phyloP scores from a whole-genome alignment of 495 filamentous ascomycete genomes.

The Aspergillus hancockii region DNA sequence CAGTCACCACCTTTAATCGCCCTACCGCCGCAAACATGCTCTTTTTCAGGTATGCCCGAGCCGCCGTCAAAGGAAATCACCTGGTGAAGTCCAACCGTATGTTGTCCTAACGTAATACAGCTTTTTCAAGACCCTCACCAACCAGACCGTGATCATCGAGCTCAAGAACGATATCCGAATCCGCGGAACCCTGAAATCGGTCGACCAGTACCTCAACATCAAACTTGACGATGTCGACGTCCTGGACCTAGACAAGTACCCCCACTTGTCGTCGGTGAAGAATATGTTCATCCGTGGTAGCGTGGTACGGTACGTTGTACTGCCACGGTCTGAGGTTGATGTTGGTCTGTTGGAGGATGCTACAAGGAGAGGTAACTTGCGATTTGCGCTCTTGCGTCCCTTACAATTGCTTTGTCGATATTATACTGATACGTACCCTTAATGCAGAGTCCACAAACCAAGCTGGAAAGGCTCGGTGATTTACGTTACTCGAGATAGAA shows the following conservation, averaged over 20 bases:
- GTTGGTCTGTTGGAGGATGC: slow-evolving; percentile 92
- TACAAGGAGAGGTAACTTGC: slow-evolving; percentile 76
- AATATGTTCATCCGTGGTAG: slow-evolving; percentile 98
- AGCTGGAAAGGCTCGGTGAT: slow-evolving; percentile 49
- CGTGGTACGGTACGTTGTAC: slow-evolving; percentile 92
- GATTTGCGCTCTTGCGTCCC: not conserved
- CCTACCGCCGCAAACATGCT: slow-evolving; percentile 37
- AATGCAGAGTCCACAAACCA: slow-evolving; percentile 55
- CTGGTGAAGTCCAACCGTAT: not conserved
- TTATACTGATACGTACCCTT: slow-evolving; percentile 11
- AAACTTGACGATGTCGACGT: slow-evolving; percentile 95
- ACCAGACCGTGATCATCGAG: slow-evolving; percentile 94
- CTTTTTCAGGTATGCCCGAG: slow-evolving; percentile 46
- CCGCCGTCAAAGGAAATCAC: not conserved
- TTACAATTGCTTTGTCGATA: slow-evolving; percentile 5
- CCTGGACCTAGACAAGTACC: slow-evolving; percentile 87
- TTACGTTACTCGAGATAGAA: not conserved
- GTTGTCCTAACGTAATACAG: slow-evolving; percentile 41
- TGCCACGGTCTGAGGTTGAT: slow-evolving; percentile 86
- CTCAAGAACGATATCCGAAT: slow-evolving; percentile 99
- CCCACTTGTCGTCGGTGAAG: slow-evolving; percentile 91
- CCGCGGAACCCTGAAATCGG: slow-evolving; percentile 88
- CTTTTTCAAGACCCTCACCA: slow-evolving; percentile 99
- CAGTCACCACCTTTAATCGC: slow-evolving; percentile 6
- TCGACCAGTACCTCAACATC: slow-evolving; percentile 99